Percentiles rank a stretch among this genome's conserved stretches.
Conservation (phyloP, 768 basidiomycete species). For the Vararia minispora region DNA sequence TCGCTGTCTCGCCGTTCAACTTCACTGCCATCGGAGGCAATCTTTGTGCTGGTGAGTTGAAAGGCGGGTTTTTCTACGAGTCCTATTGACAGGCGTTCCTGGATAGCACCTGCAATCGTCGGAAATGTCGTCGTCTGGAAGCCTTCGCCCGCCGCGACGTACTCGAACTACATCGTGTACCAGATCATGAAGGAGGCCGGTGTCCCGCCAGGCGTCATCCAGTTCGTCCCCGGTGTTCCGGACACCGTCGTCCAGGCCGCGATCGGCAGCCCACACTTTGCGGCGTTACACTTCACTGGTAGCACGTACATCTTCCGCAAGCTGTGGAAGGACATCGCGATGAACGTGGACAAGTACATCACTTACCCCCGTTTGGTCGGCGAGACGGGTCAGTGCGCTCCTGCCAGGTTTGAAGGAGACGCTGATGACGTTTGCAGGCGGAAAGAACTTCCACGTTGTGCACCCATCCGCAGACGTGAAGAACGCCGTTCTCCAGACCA, state of each 20-base stretch:
- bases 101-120: conserved; percentile 74
- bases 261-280: conserved; percentile 69
- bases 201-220: conserved; percentile 88
- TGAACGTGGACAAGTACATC: conserved; percentile 79
- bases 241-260: conserved; percentile 78
- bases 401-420: neutral
- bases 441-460: conserved; percentile 97
- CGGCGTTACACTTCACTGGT: conserved; percentile 93
- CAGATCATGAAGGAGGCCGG: conserved; percentile 92
- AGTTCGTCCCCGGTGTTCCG: conserved; percentile 89
- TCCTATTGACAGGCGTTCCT: no score
- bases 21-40: conserved; percentile 98
- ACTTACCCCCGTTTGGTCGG: conserved; percentile 93
- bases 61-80: no score
- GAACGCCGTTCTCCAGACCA: conserved; percentile 83
- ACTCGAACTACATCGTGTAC: conserved; percentile 88
- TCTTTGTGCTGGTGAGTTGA: conserved; percentile 60
- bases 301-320: conserved; percentile 90
- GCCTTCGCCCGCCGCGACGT: conserved; percentile 90
- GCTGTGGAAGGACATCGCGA: conserved; percentile 92
- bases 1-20: conserved; percentile 98
- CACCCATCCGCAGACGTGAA: conserved; percentile 79
- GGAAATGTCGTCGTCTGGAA: conserved; percentile 98
- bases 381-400: conserved; percentile 55
- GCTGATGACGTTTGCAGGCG: conserved; percentile 29